Evolutionary conservation across 2,329 filamentous ascomycete genomes (phyloP), one percentile per base, ranked within the genome.

Genomic region (Calonectria pseudoturangicola): DNA sequence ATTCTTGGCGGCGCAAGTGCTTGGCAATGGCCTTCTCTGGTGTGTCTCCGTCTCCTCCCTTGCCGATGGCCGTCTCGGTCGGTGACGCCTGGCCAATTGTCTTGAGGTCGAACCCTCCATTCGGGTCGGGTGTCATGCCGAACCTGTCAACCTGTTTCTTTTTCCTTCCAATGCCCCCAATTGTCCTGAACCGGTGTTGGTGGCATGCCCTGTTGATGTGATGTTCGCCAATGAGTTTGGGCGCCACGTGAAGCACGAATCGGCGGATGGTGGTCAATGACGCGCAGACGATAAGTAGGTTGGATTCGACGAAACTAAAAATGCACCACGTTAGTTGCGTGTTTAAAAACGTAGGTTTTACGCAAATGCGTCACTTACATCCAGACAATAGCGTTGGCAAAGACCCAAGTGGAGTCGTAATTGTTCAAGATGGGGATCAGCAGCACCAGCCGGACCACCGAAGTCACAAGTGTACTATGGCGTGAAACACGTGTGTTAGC

Each of bases 281-380:
- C 18, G 83, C 82, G 72, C 83, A 84, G 13, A 85, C 81, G 30
- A 85, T 75, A 43, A 85, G 72, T 1, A 85, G 78, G 45, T 85
- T 85, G 7, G 81, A 76, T 68, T 85, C 83, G 28, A 84, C 75
- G 58, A 83, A 81, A 30, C 83, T 85, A 62, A 27, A 63, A 13
- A 13, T 1, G 1, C 4, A 27, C 4, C 12, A 2, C n/a, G 58
- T 80, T 21, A 79, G 74, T 27, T 25, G 21, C 4, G 0, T 27
- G 25, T 47, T 9, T 33, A 33, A n/a, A 4, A 10, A 13, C 15
- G n/a, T 4, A 56, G 0, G 15, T 33, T 3, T 16, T 12, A 30
- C 16, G 2, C 10, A 16, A 0, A 3, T 15, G 6, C 9, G 27
- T 18, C 5, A 76, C 81, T 76, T 73, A 82, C 80, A 82, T 78